Percentiles rank a stretch among this genome's conserved stretches.
Evolutionary conservation across 2,329 filamentous ascomycete species (phyloP).

Genomic region (Colletotrichum destructivum): DNA sequence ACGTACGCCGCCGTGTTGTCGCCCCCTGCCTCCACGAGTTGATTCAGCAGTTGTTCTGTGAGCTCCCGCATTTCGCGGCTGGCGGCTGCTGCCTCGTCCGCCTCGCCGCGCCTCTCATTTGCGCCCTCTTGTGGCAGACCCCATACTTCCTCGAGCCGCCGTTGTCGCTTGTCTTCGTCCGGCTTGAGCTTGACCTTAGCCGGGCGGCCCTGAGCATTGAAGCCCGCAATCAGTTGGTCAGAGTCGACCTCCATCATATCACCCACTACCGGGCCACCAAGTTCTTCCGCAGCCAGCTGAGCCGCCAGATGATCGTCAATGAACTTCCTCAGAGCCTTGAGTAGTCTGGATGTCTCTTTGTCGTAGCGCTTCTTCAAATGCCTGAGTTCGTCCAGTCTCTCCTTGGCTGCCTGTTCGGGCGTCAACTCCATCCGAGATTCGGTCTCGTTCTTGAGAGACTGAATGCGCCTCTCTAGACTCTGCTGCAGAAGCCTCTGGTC

Average conservation of each 20-base stretch:
- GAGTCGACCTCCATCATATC: conserved; percentile 77
- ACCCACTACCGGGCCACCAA: conserved; percentile 87
- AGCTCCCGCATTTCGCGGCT: conserved; percentile 72
- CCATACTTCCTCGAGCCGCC: conserved; percentile 77
- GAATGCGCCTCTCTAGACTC: conserved; percentile 71
- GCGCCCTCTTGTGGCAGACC: conserved; percentile 50
- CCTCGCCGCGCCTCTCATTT: conserved; percentile 47
- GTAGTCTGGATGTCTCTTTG: conserved; percentile 71
- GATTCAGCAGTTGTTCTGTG: conserved; percentile 73
- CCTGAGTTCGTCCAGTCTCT: conserved; percentile 74
- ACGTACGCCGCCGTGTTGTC: conserved; percentile 72
- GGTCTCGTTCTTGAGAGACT: conserved; percentile 70
- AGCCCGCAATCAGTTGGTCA: conserved; percentile 72
- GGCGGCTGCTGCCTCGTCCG: conserved; percentile 66
- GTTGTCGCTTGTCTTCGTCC: conserved; percentile 68
- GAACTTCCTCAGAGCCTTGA: conserved; percentile 77
- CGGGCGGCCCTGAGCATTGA: conserved; percentile 71
- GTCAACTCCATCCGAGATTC: conserved; percentile 71
- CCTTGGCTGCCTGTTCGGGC: conserved; percentile 73
- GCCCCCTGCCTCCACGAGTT: conserved; percentile 67
- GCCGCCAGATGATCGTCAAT: conserved; percentile 79
- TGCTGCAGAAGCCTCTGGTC: conserved; percentile 71
- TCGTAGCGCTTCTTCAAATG: conserved; percentile 73
- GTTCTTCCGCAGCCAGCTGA: conserved; percentile 86
- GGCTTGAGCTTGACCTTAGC: conserved; percentile 62